These are phyloP conservation scores for Tephrocybe sp. DNA, from an alignment of 768 basidiomycete genomes.

Conservation along the genomic window DNA sequence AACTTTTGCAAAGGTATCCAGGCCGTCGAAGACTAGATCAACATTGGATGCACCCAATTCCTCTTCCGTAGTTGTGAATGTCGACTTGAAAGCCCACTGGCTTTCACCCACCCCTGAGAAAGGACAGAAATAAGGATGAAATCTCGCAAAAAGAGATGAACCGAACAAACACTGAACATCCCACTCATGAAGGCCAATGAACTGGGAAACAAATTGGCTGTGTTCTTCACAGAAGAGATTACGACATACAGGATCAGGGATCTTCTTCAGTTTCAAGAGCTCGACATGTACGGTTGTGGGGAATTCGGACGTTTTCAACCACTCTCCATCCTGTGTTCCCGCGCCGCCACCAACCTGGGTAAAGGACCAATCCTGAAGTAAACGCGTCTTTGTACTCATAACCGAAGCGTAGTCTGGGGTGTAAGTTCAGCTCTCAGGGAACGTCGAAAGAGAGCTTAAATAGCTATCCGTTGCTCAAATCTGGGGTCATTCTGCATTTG, in stretches of 20 bases:
- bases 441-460: constrained; percentile 6
- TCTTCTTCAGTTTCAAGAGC: constrained; percentile 65
- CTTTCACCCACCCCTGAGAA: constrained; percentile 81
- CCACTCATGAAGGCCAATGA: constrained; percentile 79
- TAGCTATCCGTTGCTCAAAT: not conserved
- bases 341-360: constrained; percentile 62
- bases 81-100: constrained; percentile 79
- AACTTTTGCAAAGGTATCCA: constrained; percentile 86
- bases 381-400: constrained; percentile 16
- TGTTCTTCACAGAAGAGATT: not conserved
- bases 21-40: constrained; percentile 85
- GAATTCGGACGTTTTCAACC: constrained; percentile 60
- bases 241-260: constrained; percentile 75
- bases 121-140: not conserved
- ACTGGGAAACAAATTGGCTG: constrained; percentile 36
- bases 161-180: constrained; percentile 79
- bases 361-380: constrained; percentile 58
- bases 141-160: not conserved
- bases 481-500: not conserved
- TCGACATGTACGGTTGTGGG: constrained; percentile 91
- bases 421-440: not conserved
- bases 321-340: constrained; percentile 61
- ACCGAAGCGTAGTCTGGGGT: not conserved
- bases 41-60: constrained; percentile 46
- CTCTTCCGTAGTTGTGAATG: constrained; percentile 47